Conservation (phyloP, 257 asterid species). For the Penstemon davidsonii region DNA sequence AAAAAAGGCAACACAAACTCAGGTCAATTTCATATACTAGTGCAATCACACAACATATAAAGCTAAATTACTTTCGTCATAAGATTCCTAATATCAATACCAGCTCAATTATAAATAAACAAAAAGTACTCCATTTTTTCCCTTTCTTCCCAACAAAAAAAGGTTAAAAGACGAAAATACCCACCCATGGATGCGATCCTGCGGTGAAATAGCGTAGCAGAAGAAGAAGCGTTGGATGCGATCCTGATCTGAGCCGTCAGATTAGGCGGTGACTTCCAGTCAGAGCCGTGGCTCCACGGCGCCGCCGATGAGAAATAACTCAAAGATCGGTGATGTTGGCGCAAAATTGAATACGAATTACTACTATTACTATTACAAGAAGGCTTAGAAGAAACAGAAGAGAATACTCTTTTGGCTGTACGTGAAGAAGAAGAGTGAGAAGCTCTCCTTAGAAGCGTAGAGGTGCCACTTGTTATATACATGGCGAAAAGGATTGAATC, state of each 20-base stretch:
- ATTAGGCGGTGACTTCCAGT: constrained; percentile 77
- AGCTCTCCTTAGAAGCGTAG: constrained; percentile 58
- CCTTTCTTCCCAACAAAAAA: background rate
- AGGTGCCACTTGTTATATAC: constrained; percentile 61
- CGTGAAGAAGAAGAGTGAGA: constrained; percentile 39
- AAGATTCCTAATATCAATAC: background rate
- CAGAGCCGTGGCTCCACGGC: constrained; percentile 92
- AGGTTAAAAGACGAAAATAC: constrained; percentile 13
- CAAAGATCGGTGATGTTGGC: constrained; percentile 45
- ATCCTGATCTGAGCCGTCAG: constrained; percentile 76
- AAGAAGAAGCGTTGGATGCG: constrained; percentile 36
- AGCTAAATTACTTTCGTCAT: background rate
- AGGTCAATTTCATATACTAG: constrained; percentile 12
- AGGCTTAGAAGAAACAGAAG: constrained; percentile 33
- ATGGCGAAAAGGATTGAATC: constrained; percentile 30
- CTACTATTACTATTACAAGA: constrained; percentile 4
- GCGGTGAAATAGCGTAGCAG: constrained; percentile 50
- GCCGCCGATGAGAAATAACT: constrained; percentile 52
- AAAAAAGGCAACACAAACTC: background rate
- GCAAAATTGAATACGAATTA: constrained; percentile 22
- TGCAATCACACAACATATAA: background rate
- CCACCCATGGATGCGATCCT: constrained; percentile 87
- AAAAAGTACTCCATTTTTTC: background rate
- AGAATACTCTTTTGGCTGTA: constrained; percentile 36
- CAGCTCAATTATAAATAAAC: background rate